Base-by-base conservation (phyloP, 2,329 filamentous ascomycete genomes). In the Tolypocladium guangdongense region DNA sequence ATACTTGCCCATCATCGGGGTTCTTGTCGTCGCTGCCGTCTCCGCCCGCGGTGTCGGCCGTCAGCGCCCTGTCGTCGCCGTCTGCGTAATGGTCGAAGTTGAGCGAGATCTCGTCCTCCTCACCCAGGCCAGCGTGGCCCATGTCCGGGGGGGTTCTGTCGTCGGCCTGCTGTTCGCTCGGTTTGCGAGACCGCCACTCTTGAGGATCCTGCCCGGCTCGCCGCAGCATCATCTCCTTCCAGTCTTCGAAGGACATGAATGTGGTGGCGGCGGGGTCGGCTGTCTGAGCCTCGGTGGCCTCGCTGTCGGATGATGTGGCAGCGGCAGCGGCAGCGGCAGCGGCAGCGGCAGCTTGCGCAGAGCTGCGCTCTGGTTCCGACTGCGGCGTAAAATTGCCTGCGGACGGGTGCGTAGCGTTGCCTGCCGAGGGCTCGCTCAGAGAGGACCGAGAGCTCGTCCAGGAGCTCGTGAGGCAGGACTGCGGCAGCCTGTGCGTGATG, bases 171-270 rank as follows among this genome's bases (percentile, higher is more conserved):
- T 73, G 63, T 66, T 80, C 69, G 73, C 75, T 67, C 63, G 77
- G 59, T 76, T 82, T 66, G 73, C 87, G 65, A 78, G 78, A 69
- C 78, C 84, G 69, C 78, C 88, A 59, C 71, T 87, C 64, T 74
- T 90, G 68, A 7, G 75, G 74, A 52, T 82, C 78, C 64, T 96
- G 92, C 14, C 90, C 92, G 4, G 83, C 86, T 65, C 90, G 88
- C 51, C 86, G 88, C 20, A 97, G 74, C 72, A 95, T 96, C 75
- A 91, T 87, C 64, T 87, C 89, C 72, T 96, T 97, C 93, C 93
- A 99, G 63, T 97, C 92, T 66, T 97, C 93, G 62, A 99, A 99
- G 0, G 93, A 96, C 62, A 97, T 83, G 67, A 97, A 97, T 7
- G 90, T 59, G 7, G 64, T 63, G 12, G 61, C 45, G 7, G 55